phyloP scores from a whole-genome alignment of 2,329 filamentous ascomycete species.

The Parastagonospora nodorum region DNA sequence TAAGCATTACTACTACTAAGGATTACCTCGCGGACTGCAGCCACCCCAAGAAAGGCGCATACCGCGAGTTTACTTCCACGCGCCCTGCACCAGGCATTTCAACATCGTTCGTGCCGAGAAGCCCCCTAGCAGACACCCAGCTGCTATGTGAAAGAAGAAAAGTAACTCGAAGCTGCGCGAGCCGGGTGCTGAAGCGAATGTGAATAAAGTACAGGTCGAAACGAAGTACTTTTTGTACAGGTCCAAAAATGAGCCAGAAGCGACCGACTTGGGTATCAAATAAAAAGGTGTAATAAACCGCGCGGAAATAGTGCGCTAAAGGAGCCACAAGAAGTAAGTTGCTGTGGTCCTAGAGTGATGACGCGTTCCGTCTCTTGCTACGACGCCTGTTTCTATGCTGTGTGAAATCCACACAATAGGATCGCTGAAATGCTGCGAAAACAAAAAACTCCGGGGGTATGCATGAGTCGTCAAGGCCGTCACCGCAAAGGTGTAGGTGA shows the following conservation, averaged over 20 bases:
- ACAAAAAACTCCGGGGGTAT: slow-evolving; percentile 44
- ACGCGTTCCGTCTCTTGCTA: slow-evolving; percentile 13
- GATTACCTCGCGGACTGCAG: slow-evolving; percentile 17
- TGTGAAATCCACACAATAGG: slow-evolving; percentile 21
- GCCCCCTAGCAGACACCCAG: slow-evolving; percentile 22
- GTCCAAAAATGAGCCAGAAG: slow-evolving; percentile 22
- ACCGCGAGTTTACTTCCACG: background rate
- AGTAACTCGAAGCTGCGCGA: slow-evolving; percentile 18
- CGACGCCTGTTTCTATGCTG: slow-evolving; percentile 32
- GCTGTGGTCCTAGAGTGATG: slow-evolving; percentile 14
- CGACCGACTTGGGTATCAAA: slow-evolving; percentile 45
- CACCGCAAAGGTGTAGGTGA: slow-evolving; percentile 22
- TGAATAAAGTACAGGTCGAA: slow-evolving; percentile 26
- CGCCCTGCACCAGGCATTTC: background rate
- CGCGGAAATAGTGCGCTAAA: slow-evolving; percentile 15
- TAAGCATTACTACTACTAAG: slow-evolving; percentile 43
- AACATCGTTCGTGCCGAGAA: slow-evolving; percentile 7
- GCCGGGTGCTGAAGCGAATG: slow-evolving; percentile 36
- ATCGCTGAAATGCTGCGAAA: slow-evolving; percentile 44
- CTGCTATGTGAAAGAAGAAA: slow-evolving; percentile 16
- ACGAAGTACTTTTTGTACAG: slow-evolving; percentile 2
- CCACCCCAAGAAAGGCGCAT: background rate
- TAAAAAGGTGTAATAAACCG: slow-evolving; percentile 26
- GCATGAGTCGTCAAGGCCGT: slow-evolving; percentile 45
- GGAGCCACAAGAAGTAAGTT: slow-evolving; percentile 15